phyloP scores from a whole-genome alignment of 495 filamentous ascomycete genomes.

The Evansstolkia leycettana region DNA sequence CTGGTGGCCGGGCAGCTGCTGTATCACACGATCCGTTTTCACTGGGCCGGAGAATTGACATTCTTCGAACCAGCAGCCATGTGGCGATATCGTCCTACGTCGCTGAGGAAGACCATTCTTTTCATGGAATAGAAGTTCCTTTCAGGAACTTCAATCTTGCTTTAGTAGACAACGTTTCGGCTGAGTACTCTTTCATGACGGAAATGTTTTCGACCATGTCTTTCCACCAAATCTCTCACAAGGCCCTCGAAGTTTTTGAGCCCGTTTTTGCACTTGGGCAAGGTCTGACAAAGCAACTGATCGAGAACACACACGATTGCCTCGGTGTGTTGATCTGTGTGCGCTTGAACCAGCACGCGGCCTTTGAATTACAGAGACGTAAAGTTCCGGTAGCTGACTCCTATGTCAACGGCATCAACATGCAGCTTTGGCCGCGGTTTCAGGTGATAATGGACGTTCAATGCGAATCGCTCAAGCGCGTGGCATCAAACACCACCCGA shows the following conservation, averaged over 20 bases:
- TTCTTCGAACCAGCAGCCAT: constrained; percentile 56
- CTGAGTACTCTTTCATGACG: constrained; percentile 88
- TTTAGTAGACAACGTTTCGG: constrained; percentile 83
- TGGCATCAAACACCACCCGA: constrained; percentile 38
- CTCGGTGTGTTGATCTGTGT: constrained; percentile 81
- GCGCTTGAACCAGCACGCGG: constrained; percentile 83
- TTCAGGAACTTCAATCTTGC: constrained; percentile 94
- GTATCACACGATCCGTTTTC: constrained; percentile 78
- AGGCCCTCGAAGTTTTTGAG: constrained; percentile 71
- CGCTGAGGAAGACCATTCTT: constrained; percentile 74
- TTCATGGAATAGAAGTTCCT: constrained; percentile 76
- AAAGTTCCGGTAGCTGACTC: constrained; percentile 79
- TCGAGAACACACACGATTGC: constrained; percentile 65
- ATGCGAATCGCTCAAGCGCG: constrained; percentile 64
- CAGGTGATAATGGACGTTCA: constrained; percentile 91
- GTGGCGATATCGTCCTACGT: constrained; percentile 68
- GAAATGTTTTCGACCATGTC: constrained; percentile 67
- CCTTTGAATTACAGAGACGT: constrained; percentile 84
- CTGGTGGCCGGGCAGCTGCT: constrained; percentile 32
- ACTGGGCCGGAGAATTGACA: constrained; percentile 70
- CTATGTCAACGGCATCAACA: constrained; percentile 88
- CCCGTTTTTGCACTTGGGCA: constrained; percentile 75
- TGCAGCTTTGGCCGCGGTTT: constrained; percentile 93
- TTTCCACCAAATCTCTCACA: constrained; percentile 44
- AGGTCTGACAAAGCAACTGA: constrained; percentile 60